Evolutionary conservation across 768 basidiomycete species (phyloP).

Genomic region (Tulasnella sp.): DNA sequence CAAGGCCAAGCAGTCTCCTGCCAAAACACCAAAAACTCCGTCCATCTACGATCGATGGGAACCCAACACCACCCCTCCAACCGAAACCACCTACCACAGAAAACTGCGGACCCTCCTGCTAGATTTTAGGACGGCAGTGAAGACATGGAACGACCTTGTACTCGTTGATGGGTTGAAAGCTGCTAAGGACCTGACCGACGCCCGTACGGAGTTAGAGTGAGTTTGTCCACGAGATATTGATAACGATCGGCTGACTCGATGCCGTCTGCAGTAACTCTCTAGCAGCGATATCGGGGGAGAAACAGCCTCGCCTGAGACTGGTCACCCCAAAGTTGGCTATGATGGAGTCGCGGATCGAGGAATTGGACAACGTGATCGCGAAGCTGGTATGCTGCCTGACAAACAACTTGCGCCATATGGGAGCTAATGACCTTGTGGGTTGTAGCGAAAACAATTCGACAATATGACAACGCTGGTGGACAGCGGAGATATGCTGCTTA

Average conservation of each 20-base stretch:
- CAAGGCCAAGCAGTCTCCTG: slow-evolving; percentile 26
- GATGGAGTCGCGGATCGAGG: slow-evolving; percentile 54
- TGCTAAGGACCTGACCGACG: slow-evolving; percentile 56
- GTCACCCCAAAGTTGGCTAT: slow-evolving; percentile 51
- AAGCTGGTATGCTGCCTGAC: slow-evolving; percentile 43
- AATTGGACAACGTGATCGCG: slow-evolving; percentile 42
- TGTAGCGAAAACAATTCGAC: slow-evolving; percentile 56
- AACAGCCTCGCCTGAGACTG: slow-evolving; percentile 44
- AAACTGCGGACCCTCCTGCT: slow-evolving; percentile 55
- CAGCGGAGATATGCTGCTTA: slow-evolving; percentile 46
- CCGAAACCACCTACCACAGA: slow-evolving; percentile 71
- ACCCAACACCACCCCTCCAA: slow-evolving; percentile 2
- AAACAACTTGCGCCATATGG: background rate
- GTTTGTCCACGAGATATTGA: slow-evolving; percentile 23
- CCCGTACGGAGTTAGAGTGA: slow-evolving; percentile 77
- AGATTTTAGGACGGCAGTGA: slow-evolving; percentile 48
- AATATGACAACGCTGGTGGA: slow-evolving; percentile 54
- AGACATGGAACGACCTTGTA: slow-evolving; percentile 77
- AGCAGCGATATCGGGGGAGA: slow-evolving; percentile 37
- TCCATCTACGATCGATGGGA: slow-evolving; percentile 23
- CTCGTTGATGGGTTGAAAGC: slow-evolving; percentile 67
- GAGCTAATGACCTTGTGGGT: background rate
- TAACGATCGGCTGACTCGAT: slow-evolving; percentile 22
- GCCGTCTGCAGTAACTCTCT: slow-evolving; percentile 38
- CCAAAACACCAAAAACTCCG: slow-evolving; percentile 35